Base-by-base conservation (phyloP, 2,329 filamentous ascomycete genomes). In the Didymella arachidicola region DNA sequence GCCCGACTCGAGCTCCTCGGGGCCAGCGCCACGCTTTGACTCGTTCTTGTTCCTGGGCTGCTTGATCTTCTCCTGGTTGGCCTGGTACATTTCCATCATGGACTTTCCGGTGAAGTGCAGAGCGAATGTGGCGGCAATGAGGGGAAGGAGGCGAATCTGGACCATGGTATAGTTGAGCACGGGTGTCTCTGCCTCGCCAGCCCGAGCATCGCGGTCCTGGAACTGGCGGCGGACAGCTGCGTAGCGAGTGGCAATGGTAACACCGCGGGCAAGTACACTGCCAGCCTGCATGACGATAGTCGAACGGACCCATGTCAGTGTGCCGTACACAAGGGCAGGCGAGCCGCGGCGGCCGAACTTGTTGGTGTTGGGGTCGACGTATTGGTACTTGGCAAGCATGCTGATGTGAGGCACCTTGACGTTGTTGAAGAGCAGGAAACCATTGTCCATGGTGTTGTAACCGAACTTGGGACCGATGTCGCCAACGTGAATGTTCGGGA, bases 91-190 rank as follows among this genome's bases (percentile, higher is more conserved):
- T 3, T 80, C 81, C 82, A 92, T 90, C 90, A 93, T 93, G 36
- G 85, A 85, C 55, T 88, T 86, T 30, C 90, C 90, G 19, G 90
- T 92, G 72, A 92, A 93, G 75, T 92, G 89, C 12, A 93, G 81
- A n/a, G 90, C 90, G 64, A 89, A 93, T 1, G 89, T 90, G 2
- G 89, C 84, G 0, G 90, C 90, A 8, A 93, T 80, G 3, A 93
- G 81, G 1, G 90, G 89, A 22, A 93, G 79, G 2, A 93, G 80
- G 46, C 90, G 85, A 69, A 89, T 85, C 73, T 92, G 89, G 7
- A 93, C 90, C 86, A 91, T 92, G 62, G 89, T 91, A 78, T 93
- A 93, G 80, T 93, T 89, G 27, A 93, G 80, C 1, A 93, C 90
- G 67, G 89, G 88, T 72, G 87, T 92, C 79, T 93, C 90, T 5